Base-by-base conservation (phyloP, 495 filamentous ascomycete species). In the Tetracladium setigerum region DNA sequence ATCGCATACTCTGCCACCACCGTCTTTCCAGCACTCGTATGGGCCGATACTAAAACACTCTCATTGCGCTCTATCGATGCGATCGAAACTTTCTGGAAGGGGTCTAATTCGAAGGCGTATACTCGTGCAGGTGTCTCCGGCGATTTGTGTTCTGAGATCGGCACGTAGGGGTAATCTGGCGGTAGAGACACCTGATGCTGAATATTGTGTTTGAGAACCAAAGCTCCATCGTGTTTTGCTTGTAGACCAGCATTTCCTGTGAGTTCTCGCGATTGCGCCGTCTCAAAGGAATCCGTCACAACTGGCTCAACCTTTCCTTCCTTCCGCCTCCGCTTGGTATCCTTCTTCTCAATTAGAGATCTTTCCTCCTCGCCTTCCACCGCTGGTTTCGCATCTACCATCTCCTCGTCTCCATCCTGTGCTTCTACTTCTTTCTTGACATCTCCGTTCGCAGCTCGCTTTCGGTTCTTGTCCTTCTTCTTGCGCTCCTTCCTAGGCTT, bases 1-100 rank as follows among this genome's bases (percentile, higher is more conserved):
- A 98, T 97, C 12, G 92, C 94, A 61, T 98, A 98, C 62, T 98
- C 92, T 48, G 92, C 92, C 15, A 95, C 88, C 14, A 97, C 92
- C 2, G 92, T 98, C 65, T 98, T 98, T 65, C 92, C 92, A 33
- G 92, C 92, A 77, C 84, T 90, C 16, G 92, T 98, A 67, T 98
- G 92, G 16, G 92, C 92, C 12, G 94, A 97, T 12, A 98, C 92
- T 33, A 98, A 70, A 12, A 98, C 87, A 69, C 90, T 96, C 68
- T 98, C 92, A 35, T 86, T 86, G 55, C 94, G 77, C 64, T 97
- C 83, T 55, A 98, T 97, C 10, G 92, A 95, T 30, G 86, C 78
- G 49, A 98, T 87, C 1, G 92, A 86, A 30, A 95, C 76, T 56
- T 89, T 82, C 67, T 98, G 92, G 73, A 98, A 98, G 47, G 94